Evolutionary conservation across 169 alveolate genomes (phyloP), one percentile per base, ranked within the genome.

Genomic region (Eimeria sp.): DNA sequence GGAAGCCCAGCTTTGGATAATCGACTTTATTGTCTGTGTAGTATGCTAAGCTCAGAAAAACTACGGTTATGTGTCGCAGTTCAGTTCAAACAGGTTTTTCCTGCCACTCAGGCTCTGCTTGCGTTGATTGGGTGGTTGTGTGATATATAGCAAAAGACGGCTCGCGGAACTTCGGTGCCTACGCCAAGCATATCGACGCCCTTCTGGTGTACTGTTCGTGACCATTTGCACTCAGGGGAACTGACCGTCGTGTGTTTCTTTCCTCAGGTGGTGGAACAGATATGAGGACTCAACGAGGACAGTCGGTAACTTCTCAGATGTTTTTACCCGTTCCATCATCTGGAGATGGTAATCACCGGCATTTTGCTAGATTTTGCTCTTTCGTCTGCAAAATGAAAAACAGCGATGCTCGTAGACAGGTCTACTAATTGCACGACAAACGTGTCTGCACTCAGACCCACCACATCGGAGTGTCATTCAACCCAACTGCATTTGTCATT

Each of bases 261-360:
- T 30, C 6, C 33, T 58, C 66, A 87, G 83, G 85, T 46, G 56
- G 46, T 49, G 80, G 83, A 43, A 2, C 66, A 62, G 94, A 87
- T 18, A 43, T 60, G 83, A 62, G 94, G 64, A 64, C 71, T 40
- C 80, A 62, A 56, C 78, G 68, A 20, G 94, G 78, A 62, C 83
- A 49, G 80, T 87, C 94, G 10, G 82, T 27, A 11, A 49, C 43
- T 64, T 87, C 94, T 27, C 94, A 87, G 76, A 87, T 87, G 83
- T 87, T 87, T n/a, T 49, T 87, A 43, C 83, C 94, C 9, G 83
- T 43, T 72, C 85, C 94, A 10, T 87, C 94, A 66, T 64, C 82
- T 33, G 80, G 56, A 54, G 94, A 87, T 8, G 62, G 94, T 87
- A 87, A 85, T 37, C 43, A 30, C 23, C 62, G 77, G 25, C 27